Conservation (phyloP, 176 grass and related monocot species). For the Aegilops longissima region DNA sequence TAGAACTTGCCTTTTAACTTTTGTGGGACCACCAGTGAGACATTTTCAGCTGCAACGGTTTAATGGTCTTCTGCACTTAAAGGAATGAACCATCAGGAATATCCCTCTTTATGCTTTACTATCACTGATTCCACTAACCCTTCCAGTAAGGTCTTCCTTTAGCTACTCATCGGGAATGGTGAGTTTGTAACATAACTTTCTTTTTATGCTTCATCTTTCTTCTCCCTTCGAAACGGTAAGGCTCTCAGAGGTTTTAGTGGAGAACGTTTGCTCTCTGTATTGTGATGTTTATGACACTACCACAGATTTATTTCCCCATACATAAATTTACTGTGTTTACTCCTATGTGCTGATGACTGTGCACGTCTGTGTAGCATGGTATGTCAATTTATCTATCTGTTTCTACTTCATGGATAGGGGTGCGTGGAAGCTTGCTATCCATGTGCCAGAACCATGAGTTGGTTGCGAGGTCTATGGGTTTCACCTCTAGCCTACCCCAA, state of each 20-base stretch:
- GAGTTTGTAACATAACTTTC: not conserved
- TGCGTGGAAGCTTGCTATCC: too few relatives aligned
- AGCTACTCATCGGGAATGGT: not conserved
- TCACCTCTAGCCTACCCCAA: too few relatives aligned
- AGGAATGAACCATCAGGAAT: conserved; percentile 52
- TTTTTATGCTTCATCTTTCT: not conserved
- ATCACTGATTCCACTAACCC: conserved; percentile 35
- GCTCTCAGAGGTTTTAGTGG: not conserved
- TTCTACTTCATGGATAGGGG: not conserved
- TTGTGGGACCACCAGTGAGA: conserved; percentile 19
- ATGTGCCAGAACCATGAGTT: too few relatives aligned
- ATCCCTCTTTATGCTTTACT: conserved; percentile 47
- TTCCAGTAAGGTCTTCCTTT: conserved; percentile 26
- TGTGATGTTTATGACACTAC: conserved; percentile 7
- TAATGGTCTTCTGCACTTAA: conserved; percentile 36
- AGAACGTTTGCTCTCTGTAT: conserved; percentile 17
- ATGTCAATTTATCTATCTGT: not conserved
- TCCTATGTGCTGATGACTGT: conserved; percentile 17
- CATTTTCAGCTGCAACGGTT: conserved; percentile 41
- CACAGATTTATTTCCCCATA: not conserved
- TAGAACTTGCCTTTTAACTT: too few relatives aligned
- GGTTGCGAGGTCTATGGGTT: too few relatives aligned
- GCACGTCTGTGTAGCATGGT: not conserved
- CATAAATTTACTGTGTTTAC: not conserved
- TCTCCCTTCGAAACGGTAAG: not conserved